Conservation (phyloP, 441 rosid species). For the Oxalis stricta region DNA sequence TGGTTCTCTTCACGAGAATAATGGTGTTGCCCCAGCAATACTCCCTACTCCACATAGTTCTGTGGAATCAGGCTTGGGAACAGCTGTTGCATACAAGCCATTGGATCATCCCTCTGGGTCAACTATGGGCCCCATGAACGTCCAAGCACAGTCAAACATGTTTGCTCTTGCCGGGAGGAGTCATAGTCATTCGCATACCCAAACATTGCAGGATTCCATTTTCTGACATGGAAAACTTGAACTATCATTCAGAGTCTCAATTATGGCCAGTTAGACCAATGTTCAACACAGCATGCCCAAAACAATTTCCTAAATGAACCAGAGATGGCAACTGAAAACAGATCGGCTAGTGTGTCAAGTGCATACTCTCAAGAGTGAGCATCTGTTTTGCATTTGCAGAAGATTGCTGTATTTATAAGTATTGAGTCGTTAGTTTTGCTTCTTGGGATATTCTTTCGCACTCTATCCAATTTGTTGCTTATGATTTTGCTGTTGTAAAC, state of each 20-base stretch:
- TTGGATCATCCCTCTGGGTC: constrained; percentile 17
- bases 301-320: constrained; percentile 21
- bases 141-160: constrained; percentile 23
- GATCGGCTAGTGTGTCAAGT: constrained; percentile 24
- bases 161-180: constrained; percentile 26
- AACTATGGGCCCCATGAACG: constrained; percentile 14
- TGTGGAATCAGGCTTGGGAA: constrained; percentile 29
- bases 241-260: constrained; percentile 30
- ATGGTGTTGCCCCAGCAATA: constrained; percentile 18
- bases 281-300: constrained; percentile 17
- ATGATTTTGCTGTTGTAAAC: constrained; percentile 9
- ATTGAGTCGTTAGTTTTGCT: too few relatives aligned
- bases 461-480: neutral
- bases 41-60: constrained; percentile 25
- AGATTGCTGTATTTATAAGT: constrained; percentile 1
- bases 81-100: constrained; percentile 21
- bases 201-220: constrained; percentile 25
- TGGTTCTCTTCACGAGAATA: constrained; percentile 30
- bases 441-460: too few relatives aligned
- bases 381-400: neutral
- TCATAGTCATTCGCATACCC: constrained; percentile 19
- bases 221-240: constrained; percentile 31
- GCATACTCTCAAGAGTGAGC: constrained; percentile 46
- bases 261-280: constrained; percentile 30
- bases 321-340: constrained; percentile 13